Evolutionary conservation across 768 basidiomycete genomes (phyloP), one percentile per base, ranked within the genome.

Genomic region (Calocera cornea): DNA sequence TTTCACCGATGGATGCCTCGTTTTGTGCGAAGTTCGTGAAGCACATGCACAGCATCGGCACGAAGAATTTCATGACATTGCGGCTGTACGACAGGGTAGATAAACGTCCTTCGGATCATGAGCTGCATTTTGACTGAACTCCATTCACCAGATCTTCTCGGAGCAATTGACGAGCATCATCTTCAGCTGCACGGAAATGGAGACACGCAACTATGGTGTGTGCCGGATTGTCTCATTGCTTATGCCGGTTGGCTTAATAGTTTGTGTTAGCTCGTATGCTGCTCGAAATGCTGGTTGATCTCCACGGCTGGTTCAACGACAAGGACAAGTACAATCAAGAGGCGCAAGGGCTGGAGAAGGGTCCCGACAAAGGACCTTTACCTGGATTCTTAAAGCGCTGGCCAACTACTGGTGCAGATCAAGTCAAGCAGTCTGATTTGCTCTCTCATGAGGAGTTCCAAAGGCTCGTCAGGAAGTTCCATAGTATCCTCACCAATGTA

Each of bases 1-100:
- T 97, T n/a, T 95, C 95, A 0, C 94, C 94, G 0, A 91, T 94
- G 85, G 97, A 99, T 76, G 95, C 97, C 29, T 89, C 95, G 67
- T 99, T 87, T 71, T 93, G 92, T 67, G 88, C 92, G 1, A 89
- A 92, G 71, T 88, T 98, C 73, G 89, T 98, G 75, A 89, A 89
- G 74, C 82, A 88, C 16, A 80, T 97, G 69, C 97, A 99, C 71
- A 82, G 84, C 16, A 84, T 88, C 74, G 94, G 92, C n/a, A 95
- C 95, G 0, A 85, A 86, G 10, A 88, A 88, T 1, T 99, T 97
- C 75, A 87, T 88, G 40, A 93, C 93, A 0, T 76, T 97, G 12
- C 83, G 85, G 73, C 86, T 88, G 68, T 97, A 94, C 73, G 87
- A 95, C 76, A 88, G 84, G 78, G 92, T 90, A 67, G 44, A 78